phyloP scores from a whole-genome alignment of 2,329 filamentous ascomycete species.

The Calonectria leucothoes region DNA sequence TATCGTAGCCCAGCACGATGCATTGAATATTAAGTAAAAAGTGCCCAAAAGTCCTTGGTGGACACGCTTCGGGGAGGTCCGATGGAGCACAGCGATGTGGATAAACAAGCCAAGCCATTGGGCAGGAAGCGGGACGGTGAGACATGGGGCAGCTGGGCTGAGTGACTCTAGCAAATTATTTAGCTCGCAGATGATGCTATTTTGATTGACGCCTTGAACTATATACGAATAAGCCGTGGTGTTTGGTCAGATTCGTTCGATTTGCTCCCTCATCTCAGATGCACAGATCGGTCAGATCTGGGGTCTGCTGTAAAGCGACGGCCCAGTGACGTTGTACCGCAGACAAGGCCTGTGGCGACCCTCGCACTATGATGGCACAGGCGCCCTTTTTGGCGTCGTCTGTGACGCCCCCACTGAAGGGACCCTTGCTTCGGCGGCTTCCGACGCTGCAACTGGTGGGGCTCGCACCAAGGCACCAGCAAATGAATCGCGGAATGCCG shows the following conservation, averaged over 20 bases:
- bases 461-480: slow-evolving; percentile 11
- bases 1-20: not conserved
- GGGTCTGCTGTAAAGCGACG: not conserved
- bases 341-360: not conserved
- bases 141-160: not conserved
- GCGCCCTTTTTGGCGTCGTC: not conserved
- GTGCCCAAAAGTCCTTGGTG: not conserved
- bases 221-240: not conserved
- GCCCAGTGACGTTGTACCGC: slow-evolving; percentile 15
- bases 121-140: not conserved
- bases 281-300: not conserved
- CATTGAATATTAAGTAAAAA: not conserved
- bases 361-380: not conserved
- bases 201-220: not conserved
- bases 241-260: not conserved
- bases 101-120: not conserved
- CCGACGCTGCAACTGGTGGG: slow-evolving; percentile 34
- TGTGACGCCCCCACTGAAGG: slow-evolving; percentile 5
- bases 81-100: not conserved
- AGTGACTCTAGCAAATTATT: not conserved
- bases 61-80: slow-evolving; percentile 12
- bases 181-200: not conserved
- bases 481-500: slow-evolving; percentile 26
- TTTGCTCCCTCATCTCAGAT: not conserved
- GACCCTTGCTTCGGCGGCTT: slow-evolving; percentile 35